Conservation (phyloP, 164 flowering plant species). For the Aristolochia californica region DNA sequence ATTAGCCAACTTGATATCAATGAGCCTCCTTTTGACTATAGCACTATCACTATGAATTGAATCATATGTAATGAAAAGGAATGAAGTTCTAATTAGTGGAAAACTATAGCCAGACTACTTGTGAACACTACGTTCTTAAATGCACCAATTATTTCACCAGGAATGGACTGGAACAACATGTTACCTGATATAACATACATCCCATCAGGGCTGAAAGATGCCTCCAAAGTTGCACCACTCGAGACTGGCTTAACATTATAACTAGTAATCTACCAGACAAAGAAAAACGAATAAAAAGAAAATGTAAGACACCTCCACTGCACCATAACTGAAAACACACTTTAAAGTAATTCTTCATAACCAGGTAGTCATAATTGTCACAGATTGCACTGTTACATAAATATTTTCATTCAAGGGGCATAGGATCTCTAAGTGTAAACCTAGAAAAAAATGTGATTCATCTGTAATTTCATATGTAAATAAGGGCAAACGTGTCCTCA, state of each 20-base stretch:
- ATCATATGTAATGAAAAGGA: neutral
- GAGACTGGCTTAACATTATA: slow-evolving; percentile 84
- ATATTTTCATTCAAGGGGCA: no score
- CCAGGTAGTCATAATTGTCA: neutral
- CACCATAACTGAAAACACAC: no score
- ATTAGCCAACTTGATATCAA: no score
- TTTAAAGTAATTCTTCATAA: no score
- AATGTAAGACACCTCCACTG: no score
- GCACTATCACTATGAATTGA: neutral
- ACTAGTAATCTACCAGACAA: slow-evolving; percentile 44
- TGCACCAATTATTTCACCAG: neutral
- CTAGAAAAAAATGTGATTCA: no score
- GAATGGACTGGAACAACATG: neutral
- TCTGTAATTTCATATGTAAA: no score
- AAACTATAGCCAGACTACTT: no score
- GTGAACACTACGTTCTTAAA: no score
- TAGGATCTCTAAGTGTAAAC: no score
- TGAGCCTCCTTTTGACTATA: neutral
- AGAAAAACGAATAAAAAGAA: neutral
- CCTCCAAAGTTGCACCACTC: slow-evolving; percentile 72
- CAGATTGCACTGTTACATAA: no score
- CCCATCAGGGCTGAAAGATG: slow-evolving; percentile 98
- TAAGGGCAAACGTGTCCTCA: no score
- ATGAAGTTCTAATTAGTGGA: neutral
- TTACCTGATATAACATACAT: slow-evolving; percentile 89